These are phyloP conservation scores for Phyllosticta capitalensis DNA, from an alignment of 2,329 filamentous ascomycete genomes.

Conservation along the genomic window DNA sequence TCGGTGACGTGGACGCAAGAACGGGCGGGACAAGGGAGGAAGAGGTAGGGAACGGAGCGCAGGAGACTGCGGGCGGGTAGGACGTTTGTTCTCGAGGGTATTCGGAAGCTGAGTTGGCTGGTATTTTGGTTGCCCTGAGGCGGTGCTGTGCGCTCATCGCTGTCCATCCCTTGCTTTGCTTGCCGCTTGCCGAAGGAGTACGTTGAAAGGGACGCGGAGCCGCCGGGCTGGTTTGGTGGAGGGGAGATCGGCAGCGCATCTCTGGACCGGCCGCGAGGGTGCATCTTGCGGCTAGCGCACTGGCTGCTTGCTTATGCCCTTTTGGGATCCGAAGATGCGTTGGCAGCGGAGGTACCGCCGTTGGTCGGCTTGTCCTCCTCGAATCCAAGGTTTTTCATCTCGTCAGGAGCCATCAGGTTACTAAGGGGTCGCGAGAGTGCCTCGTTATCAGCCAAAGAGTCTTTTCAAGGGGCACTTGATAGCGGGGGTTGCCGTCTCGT, in stretches of 20 bases:
- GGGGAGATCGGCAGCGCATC: not conserved
- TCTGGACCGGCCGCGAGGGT: not conserved
- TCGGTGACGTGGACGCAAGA: not conserved
- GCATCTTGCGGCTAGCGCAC: not conserved
- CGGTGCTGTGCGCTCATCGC: not conserved
- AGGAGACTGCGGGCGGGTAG: not conserved
- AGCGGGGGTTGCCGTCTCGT: not conserved
- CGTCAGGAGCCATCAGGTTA: slow-evolving; percentile 92
- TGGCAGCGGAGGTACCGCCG: not conserved
- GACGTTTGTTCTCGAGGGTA: not conserved
- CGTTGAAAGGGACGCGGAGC: not conserved
- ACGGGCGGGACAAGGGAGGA: not conserved
- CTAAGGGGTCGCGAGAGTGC: slow-evolving; percentile 33
- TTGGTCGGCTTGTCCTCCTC: slow-evolving; percentile 36
- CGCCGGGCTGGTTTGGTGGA: not conserved
- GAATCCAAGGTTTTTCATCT: slow-evolving; percentile 90
- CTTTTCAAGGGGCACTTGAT: not conserved
- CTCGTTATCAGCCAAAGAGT: not conserved
- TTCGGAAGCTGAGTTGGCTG: not conserved
- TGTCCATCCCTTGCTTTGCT: not conserved
- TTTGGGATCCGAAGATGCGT: not conserved
- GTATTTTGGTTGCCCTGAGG: not conserved
- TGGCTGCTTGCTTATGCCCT: not conserved
- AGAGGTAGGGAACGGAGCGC: not conserved
- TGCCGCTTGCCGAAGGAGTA: not conserved